Conservation (phyloP, 2,329 filamentous ascomycete species). For the Pseudogymnoascus sp. region DNA sequence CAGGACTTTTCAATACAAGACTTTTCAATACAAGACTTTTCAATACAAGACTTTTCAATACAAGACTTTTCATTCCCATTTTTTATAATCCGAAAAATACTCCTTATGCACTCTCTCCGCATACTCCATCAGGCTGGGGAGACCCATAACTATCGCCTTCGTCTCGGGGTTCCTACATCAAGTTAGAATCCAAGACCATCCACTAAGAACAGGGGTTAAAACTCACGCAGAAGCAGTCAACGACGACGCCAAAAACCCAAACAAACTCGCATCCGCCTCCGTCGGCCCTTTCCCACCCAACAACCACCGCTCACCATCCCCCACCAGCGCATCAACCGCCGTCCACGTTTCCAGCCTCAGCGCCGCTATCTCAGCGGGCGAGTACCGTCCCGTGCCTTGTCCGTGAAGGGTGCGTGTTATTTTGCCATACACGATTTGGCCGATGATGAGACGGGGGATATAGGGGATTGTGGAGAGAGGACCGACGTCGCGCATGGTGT, state of each 20-base stretch:
- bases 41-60: background rate
- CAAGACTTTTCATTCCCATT: slow-evolving; percentile 24
- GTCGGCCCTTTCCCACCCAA: slow-evolving; percentile 46
- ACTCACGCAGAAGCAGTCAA: slow-evolving; percentile 49
- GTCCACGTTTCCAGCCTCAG: slow-evolving; percentile 48
- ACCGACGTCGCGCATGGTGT: slow-evolving; percentile 47
- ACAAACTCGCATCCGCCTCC: slow-evolving; percentile 51
- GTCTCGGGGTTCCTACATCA: slow-evolving; percentile 40
- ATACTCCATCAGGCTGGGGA: slow-evolving; percentile 48
- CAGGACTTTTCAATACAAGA: background rate
- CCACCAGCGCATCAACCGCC: slow-evolving; percentile 39
- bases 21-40: background rate
- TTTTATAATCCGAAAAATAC: slow-evolving; percentile 53
- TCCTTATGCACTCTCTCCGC: slow-evolving; percentile 46
- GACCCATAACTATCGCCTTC: slow-evolving; percentile 36
- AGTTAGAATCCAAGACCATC: background rate
- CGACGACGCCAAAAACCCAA: slow-evolving; percentile 48
- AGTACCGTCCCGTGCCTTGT: slow-evolving; percentile 49
- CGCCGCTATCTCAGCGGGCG: slow-evolving; percentile 39
- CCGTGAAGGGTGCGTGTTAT: slow-evolving; percentile 41
- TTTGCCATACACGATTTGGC: slow-evolving; percentile 41
- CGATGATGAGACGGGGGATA: slow-evolving; percentile 44
- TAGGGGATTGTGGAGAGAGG: slow-evolving; percentile 42
- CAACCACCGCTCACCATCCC: slow-evolving; percentile 39
- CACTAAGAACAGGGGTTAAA: background rate